Evolutionary conservation across 768 basidiomycete genomes (phyloP), one percentile per base, ranked within the genome.

Genomic region (Stropharia rugosoannulata): DNA sequence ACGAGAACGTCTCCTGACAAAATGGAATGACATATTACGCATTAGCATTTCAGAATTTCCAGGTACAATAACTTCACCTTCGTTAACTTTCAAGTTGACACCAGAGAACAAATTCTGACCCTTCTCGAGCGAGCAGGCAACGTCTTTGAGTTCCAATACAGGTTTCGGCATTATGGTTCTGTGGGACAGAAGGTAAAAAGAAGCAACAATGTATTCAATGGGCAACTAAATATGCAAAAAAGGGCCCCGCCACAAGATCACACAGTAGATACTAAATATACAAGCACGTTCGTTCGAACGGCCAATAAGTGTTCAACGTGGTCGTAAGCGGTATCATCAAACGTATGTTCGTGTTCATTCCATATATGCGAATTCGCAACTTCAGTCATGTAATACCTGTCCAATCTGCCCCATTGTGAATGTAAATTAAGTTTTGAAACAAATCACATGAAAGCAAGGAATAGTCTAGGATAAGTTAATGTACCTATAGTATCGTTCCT

Each of bases 1-100:
- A 93, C 75, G 39, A 94, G 58, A 29, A 95, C 77, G 62, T 95
- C 92, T 8, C 89, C 77, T 78, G 54, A 54, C 15, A 53, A 29
- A 38, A 54, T 37, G 12, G 45, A 18, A 49, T 41, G 15, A 13
- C 43, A 18, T 58, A 38, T 44, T 5, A 18, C 22, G 29, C 40
- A 25, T 18, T 12, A 43, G 15, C 13, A n/a, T 27, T 29, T 13
- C 18, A 25, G 13, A 13, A 7, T 16, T 9, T 43, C 37, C 22
- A 36, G 39, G 8, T 3, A 32, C 19, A 42, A 1, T 36, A 16
- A 32, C 51, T 56, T 11, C 35, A 74, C 76, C 87, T 67, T 86
- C 80, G 46, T 86, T 74, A 27, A 95, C 75, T 5, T 70, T 66
- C 43, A 95, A 80, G 56, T 74, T 80, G 13, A 91, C 73, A 52